Evolutionary conservation across 73 alveolate genomes (phyloP), one percentile per base, ranked within the genome.

Genomic region (Tetrahymena elliotti): DNA sequence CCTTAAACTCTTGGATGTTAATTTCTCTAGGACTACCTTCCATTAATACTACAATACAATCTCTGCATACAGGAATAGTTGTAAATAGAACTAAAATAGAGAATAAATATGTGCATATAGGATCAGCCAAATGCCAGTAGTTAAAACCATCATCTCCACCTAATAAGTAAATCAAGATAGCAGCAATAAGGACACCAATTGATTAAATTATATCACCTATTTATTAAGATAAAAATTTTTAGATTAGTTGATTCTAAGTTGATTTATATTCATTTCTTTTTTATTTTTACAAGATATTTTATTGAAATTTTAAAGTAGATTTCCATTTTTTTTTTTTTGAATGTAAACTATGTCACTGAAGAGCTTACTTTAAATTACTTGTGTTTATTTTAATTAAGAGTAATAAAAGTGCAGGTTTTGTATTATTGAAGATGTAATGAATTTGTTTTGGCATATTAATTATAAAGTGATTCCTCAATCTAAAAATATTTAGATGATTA

Each of bases 171-270:
- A 98, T 98, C 41, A 98, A 94, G 20, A 94, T 38, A 12, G 99
- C 99, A 7, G 99, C 99, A 37, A 98, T 98, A 15, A 98, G 54
- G 27, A 98, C 99, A 15, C 99, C 99, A 38, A 98, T 96, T 94
- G 98, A 97, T 96, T 97, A 97, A 35, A 98, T 52, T 31, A 98
- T 96, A 96, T 98, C 99, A 54, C 99, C 99, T 68, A 68, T 68
- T 68, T 8, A 18, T 24, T 68, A 24, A 68, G 16, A 68, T n/a
- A n/a, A 68, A 22, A 68, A 31, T 27, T 7, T 27, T 68, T 68
- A 68, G 36, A 68, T 68, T 4, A 6, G n/a, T 68, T 8, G n/a
- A 27, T 5, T 0, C 20, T 4, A 12, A 1, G 3, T 0, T 0
- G 13, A 3, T 47, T 0, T 0, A 10, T 12, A 18, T 47, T 47